Percentiles rank a stretch among this genome's conserved stretches.
Evolutionary conservation across 1,139 yeast genomes (phyloP).

Genomic region (Nakaseomyces nivariensis): DNA sequence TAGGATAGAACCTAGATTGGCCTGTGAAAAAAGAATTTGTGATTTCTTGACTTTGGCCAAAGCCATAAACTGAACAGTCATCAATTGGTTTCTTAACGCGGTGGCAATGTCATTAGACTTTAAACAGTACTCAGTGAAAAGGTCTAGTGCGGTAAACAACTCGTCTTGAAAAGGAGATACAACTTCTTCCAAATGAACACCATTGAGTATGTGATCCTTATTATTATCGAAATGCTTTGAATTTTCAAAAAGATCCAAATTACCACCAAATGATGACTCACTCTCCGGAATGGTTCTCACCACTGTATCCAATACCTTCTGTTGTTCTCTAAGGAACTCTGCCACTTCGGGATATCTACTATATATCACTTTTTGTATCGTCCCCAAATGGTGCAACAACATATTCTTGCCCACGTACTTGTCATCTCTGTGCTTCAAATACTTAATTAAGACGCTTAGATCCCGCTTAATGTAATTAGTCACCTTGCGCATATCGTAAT

Average conservation of each 20-base stretch:
- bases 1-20: slow-evolving; percentile 59
- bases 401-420: slow-evolving; percentile 47
- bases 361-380: slow-evolving; percentile 53
- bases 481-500: slow-evolving; percentile 29
- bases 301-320: slow-evolving; percentile 12
- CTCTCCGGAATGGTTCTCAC: slow-evolving; percentile 8
- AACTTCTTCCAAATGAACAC: slow-evolving; percentile 20
- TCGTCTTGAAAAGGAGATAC: slow-evolving; percentile 69
- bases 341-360: slow-evolving; percentile 24
- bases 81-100: slow-evolving; percentile 52
- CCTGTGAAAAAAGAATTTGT: slow-evolving; percentile 53
- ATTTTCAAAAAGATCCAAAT: slow-evolving; percentile 6
- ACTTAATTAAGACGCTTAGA: slow-evolving; percentile 54
- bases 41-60: slow-evolving; percentile 56
- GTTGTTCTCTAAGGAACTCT: slow-evolving; percentile 15
- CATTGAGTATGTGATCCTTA: slow-evolving; percentile 9
- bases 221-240: slow-evolving; percentile 17
- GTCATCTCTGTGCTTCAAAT: slow-evolving; percentile 46
- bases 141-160: slow-evolving; percentile 59
- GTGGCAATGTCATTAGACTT: slow-evolving; percentile 52
- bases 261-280: background rate
- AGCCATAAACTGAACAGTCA: slow-evolving; percentile 66
- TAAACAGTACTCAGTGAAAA: slow-evolving; percentile 54
- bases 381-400: slow-evolving; percentile 48
- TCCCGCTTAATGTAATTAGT: slow-evolving; percentile 62